phyloP scores from a whole-genome alignment of 2,329 filamentous ascomycete genomes.

The Hypoxylon sp. region DNA sequence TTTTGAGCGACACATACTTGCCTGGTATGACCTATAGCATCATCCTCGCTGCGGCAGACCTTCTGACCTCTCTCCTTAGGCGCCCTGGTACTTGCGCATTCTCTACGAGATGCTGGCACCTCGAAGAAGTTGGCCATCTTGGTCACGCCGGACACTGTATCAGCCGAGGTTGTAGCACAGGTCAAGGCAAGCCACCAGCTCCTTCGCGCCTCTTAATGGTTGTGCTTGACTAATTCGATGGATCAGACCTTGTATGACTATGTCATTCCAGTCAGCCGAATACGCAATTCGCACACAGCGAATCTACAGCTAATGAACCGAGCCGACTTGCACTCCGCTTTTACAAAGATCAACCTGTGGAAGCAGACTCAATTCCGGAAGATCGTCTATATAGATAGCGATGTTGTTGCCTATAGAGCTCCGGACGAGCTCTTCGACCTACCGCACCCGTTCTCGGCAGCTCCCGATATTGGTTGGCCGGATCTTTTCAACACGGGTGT shows the following conservation, averaged over 20 bases:
- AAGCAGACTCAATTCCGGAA: constrained; percentile 89
- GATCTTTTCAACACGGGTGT: constrained; percentile 99
- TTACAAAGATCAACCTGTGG: constrained; percentile 98
- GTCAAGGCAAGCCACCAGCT: constrained; percentile 72
- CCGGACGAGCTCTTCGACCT: constrained; percentile 92
- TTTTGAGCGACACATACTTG: constrained; percentile 92
- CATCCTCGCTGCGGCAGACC: constrained; percentile 31
- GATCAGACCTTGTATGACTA: constrained; percentile 85
- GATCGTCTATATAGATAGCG: constrained; percentile 95
- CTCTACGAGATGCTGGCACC: constrained; percentile 89
- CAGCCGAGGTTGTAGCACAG: constrained; percentile 80
- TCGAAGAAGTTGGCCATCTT: constrained; percentile 88
- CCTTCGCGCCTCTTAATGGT: constrained; percentile 14
- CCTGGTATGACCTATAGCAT: constrained; percentile 75
- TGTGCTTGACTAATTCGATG: constrained; percentile 45
- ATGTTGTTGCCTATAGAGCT: constrained; percentile 90
- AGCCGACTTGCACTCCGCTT: constrained; percentile 89
- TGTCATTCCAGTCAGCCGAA: constrained; percentile 84
- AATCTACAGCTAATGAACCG: constrained; percentile 95
- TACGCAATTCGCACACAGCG: constrained; percentile 81
- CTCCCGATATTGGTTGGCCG: constrained; percentile 97
- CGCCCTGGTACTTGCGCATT: constrained; percentile 93
- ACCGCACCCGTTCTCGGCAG: constrained; percentile 74
- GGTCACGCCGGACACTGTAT: constrained; percentile 84
- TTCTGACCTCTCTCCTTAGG: constrained; percentile 66